Evolutionary conservation across 1,284 basidiomycete species (phyloP), one percentile per base, ranked within the genome.

Genomic region (Peniophora sp.): DNA sequence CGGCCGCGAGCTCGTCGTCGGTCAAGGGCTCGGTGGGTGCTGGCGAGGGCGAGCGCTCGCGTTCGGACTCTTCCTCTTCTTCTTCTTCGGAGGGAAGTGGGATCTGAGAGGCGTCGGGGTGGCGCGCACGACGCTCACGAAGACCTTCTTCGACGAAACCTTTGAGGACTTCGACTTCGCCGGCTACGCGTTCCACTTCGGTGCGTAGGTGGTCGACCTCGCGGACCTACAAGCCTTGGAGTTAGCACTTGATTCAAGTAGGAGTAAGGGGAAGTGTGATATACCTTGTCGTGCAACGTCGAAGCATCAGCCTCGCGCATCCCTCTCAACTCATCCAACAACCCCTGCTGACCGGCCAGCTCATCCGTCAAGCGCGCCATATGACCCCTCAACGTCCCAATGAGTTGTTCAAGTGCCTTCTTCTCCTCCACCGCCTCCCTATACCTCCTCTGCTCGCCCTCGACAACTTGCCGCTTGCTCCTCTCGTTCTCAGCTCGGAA

Each of bases 101-200:
- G 44, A 19, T 58, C 56, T 12, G 55, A 53, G 17, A 57, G 54
- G 50, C 48, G 49, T 53, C 47, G 39, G 24, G 46, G 49, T 38
- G 53, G 52, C 47, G 24, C 51, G 5, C 56, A 58, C 53, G 71
- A 68, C 50, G 69, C 57, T 89, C 88, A 50, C 81, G 77, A 44
- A 94, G 70, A 0, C 89, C 89, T 53, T 91, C 84, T 61, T 92
- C 89, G 0, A 93, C 88, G 0, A 93, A 84, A 0, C 81, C 83
- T 17, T 85, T 75, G n/a, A 94, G 71, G 2, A 88, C 83, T 53
- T 87, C 83, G 1, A 93, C 87, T 64, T 95, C 91, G 2, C 81
- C 81, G 0, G 79, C 82, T 2, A 95, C 76, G 25, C 85, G 69
- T 60, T 90, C 88, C 2, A 91, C 85, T 57, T 90, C 84, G 12